Evolutionary conservation across 441 rosid species (phyloP), one percentile per base, ranked within the genome.

Genomic region (Capsella rubella): DNA sequence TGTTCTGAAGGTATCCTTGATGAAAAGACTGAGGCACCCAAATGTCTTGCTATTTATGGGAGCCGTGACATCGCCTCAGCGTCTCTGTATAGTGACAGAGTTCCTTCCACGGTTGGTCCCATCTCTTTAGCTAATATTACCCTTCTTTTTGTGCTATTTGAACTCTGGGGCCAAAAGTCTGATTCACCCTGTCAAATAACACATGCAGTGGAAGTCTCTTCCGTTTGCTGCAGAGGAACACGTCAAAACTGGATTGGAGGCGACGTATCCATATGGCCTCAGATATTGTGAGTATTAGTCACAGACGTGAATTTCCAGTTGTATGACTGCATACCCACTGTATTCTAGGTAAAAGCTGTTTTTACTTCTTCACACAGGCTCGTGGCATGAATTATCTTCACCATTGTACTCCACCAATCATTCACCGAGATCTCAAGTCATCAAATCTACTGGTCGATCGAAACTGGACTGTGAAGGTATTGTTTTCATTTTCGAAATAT

Each of bases 331-430:
- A 62, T 21, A 40, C 18, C 32, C 32, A 6, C 49, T 6, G 45
- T 62, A 52, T 67, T 75, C 34, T 35, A 54, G 28, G 57, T 39
- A 46, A 25, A 46, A 67, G 55, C 62, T 51, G 39, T 52, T 68
- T 9, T 21, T 61, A 56, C 66, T 66, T 54, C 67, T 57, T 60
- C 67, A 51, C 53, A 43, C 87, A 92, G 99, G 99, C 89, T 61
- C 90, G 97, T 62, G 99, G 99, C 59, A 79, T 95, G 96, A 95
- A 87, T 81, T 95, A 95, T 82, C 97, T 95, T 85, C 99, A 95
- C 83, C 85, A 84, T 79, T 86, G 69, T 85, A 90, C 83, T 78
- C 99, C 98, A 34, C 98, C 98, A 8, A 85, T 95, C 74, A 85
- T 95, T 82, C 99, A 95, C 79, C 93, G 98, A 72, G 99, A 95